Evolutionary conservation across 139 green algal species (phyloP).

Genomic region (Mesotaenium endlicherianum): DNA sequence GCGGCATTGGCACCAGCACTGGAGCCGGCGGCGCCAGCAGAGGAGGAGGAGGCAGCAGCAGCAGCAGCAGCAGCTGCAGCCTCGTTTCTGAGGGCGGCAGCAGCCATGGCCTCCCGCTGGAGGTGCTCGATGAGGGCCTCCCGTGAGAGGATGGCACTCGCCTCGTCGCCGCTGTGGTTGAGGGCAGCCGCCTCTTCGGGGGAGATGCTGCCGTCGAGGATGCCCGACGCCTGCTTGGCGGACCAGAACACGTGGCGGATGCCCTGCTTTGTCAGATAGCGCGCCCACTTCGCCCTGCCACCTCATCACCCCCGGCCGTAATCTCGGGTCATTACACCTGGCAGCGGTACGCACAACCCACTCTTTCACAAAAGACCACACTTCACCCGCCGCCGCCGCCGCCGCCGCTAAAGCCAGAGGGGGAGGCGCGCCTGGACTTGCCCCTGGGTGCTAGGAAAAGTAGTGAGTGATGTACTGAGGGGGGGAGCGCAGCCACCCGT

Average conservation of each 20-base stretch:
- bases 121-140: conserved; percentile 27
- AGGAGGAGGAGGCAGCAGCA: not conserved
- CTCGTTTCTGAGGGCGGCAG: too few relatives aligned
- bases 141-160: not conserved
- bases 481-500: not conserved
- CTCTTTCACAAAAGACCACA: too few relatives aligned
- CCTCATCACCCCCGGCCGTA: too few relatives aligned
- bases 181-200: not conserved
- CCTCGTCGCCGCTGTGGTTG: conserved; percentile 4
- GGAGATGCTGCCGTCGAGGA: not conserved
- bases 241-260: conserved; percentile 53
- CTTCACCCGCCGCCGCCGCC: too few relatives aligned
- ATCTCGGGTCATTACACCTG: too few relatives aligned
- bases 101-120: conserved; percentile 1
- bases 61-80: not conserved
- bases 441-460: too few relatives aligned
- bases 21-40: not conserved
- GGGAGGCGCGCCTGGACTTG: too few relatives aligned
- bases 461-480: too few relatives aligned
- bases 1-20: not conserved
- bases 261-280: conserved; percentile 76
- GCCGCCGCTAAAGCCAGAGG: too few relatives aligned
- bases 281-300: conserved; percentile 74
- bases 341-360: too few relatives aligned
- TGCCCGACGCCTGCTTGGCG: conserved; percentile 33